A percentile compares a stretch with the other conserved stretches of the same genome.
These are phyloP conservation scores for Diospyros lotus DNA, from an alignment of 148 eudicot genomes.

Conservation along the genomic window DNA sequence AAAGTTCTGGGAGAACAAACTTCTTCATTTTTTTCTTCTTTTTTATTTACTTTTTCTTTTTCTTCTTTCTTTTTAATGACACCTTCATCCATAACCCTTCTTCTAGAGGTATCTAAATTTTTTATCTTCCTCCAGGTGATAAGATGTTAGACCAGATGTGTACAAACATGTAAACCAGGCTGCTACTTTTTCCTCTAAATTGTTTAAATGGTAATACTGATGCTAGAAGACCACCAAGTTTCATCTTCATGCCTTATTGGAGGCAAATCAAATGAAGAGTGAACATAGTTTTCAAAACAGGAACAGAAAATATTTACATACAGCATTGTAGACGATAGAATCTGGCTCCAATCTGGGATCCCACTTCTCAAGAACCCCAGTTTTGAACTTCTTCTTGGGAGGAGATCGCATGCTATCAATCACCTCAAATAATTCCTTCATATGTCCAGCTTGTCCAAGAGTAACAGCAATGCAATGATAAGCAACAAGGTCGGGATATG, in stretches of 20 bases:
- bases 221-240: not conserved
- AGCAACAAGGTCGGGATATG: slow-evolving; percentile 86
- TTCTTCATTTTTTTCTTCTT: too few relatives aligned
- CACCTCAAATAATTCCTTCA: slow-evolving; percentile 88
- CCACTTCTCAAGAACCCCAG: slow-evolving; percentile 53
- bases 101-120: not conserved
- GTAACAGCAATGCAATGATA: slow-evolving; percentile 86
- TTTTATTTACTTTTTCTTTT: too few relatives aligned
- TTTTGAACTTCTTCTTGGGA: slow-evolving; percentile 61
- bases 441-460: slow-evolving; percentile 96
- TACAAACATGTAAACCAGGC: slow-evolving; percentile 9
- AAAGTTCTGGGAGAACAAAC: too few relatives aligned
- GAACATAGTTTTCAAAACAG: slow-evolving; percentile 3
- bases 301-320: slow-evolving; percentile 31
- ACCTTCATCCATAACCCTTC: not conserved
- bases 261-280: slow-evolving; percentile 1
- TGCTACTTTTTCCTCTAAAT: not conserved
- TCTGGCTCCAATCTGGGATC: slow-evolving; percentile 87
- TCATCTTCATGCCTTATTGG: not conserved
- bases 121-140: not conserved
- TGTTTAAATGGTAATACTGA: not conserved
- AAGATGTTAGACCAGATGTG: not conserved
- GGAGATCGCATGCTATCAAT: slow-evolving; percentile 81
- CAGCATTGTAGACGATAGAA: slow-evolving; percentile 78
- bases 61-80: not conserved